Evolutionary conservation across 352 stramenopile species (phyloP).

Genomic region (Phytophthora brassicae): DNA sequence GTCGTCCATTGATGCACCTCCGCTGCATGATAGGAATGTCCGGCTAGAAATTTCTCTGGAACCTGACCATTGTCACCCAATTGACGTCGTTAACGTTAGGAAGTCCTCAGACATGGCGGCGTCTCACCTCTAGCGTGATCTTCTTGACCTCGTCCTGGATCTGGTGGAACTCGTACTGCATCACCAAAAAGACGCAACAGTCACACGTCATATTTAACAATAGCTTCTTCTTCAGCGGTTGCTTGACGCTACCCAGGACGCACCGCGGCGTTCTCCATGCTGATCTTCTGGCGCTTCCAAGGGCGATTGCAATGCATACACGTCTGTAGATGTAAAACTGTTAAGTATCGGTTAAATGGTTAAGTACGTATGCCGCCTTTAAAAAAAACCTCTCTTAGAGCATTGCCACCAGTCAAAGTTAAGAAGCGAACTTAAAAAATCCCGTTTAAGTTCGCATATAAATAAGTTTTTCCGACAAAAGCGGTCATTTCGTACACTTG

Average conservation of each 20-base stretch:
- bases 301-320: constrained; percentile 35
- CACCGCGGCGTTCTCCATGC: constrained; percentile 62
- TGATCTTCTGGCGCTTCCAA: constrained; percentile 43
- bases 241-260: constrained; percentile 12
- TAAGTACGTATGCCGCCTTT: no score
- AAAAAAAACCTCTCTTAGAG: no score
- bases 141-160: constrained; percentile 90
- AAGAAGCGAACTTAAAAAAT: no score
- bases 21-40: constrained; percentile 72
- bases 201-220: background rate
- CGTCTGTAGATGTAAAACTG: constrained; percentile 1
- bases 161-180: constrained; percentile 79
- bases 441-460: constrained; percentile 13
- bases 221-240: background rate
- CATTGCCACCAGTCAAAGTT: no score
- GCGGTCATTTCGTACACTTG: no score
- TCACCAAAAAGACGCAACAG: background rate
- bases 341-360: no score
- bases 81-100: background rate
- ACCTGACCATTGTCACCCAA: constrained; percentile 65
- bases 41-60: constrained; percentile 65
- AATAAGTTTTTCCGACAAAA: no score
- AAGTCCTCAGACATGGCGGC: background rate
- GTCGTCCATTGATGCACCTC: constrained; percentile 82
- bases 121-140: constrained; percentile 69